Evolutionary conservation across 768 basidiomycete species (phyloP).

Genomic region (Termitomyces sp.): DNA sequence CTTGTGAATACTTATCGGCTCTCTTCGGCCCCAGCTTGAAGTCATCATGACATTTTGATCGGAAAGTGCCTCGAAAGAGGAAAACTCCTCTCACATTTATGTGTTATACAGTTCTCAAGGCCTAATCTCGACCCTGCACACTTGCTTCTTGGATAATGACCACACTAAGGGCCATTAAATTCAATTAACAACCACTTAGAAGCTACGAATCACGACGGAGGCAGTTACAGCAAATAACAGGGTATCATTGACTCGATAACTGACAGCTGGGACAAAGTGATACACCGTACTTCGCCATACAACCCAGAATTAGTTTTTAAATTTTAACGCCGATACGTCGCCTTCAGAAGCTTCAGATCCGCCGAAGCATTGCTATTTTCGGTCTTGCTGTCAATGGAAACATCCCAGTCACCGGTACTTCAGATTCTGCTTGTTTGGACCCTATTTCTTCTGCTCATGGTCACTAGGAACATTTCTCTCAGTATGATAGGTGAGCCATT

Average conservation of each 20-base stretch:
- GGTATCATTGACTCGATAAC: not conserved
- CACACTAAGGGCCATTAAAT: not conserved
- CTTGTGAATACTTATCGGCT: constrained; percentile 71
- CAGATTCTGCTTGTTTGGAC: not conserved
- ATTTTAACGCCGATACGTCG: not conserved
- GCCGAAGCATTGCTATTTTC: not conserved
- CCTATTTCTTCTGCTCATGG: not conserved
- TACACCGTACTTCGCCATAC: not conserved
- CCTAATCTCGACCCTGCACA: not conserved
- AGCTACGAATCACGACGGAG: not conserved
- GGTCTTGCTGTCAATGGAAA: not conserved
- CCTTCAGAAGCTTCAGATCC: not conserved
- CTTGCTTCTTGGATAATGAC: not conserved
- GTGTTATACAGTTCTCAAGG: not conserved
- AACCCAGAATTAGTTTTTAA: not conserved
- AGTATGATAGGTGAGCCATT: not conserved
- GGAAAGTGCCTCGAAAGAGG: not conserved
- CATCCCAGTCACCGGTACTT: not conserved
- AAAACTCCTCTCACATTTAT: not conserved
- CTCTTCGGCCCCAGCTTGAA: constrained; percentile 46
- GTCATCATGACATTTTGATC: not conserved
- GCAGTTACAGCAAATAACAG: not conserved
- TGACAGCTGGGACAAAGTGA: not conserved
- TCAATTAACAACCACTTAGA: not conserved
- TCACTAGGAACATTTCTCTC: not conserved